Evolutionary conservation across 2,329 filamentous ascomycete genomes (phyloP), one percentile per base, ranked within the genome.

Genomic region (Mycocentrospora acerina): DNA sequence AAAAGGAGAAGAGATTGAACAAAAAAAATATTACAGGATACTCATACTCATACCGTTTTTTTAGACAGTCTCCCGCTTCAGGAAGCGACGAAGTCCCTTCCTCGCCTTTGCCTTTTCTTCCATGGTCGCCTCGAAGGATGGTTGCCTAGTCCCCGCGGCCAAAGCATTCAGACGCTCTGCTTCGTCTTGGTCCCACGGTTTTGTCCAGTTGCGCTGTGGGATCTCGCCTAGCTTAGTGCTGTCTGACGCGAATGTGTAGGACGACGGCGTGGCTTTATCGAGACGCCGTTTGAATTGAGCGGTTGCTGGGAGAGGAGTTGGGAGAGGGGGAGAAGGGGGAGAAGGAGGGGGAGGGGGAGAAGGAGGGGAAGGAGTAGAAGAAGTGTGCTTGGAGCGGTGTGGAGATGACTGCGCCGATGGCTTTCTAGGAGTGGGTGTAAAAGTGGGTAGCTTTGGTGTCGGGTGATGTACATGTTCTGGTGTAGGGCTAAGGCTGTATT

Each of bases 151-250:
- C 27, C 48, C 32, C 12, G 50, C 57, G 19, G 69, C 69, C 44
- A 71, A 64, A 4, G 51, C 50, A 38, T 75, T 74, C 49, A 68
- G 46, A 15, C 66, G 52, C 29, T 66, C 68, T 36, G 70, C 70
- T 24, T 62, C 64, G 24, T 68, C 67, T 31, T 66, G 69, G 37
- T 75, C 67, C 38, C 60, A 73, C 5, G 71, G 70, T 37, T 43
- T 58, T 1, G 62, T 58, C 72, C 72, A 74, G 31, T 66, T 64
- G 25, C 67, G 61, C 54, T 72, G 55, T 4, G 72, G 72, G 5
- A 75, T 74, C 47, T 75, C 72, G 29, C 72, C 72, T 7, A 75
- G 57, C 53, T 73, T 73, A 3, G 72, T 75, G 51, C 69, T 71
- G 14, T 68, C 68, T 9, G 69, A 71, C 4, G 69, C 66, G 37